Evolutionary conservation across 1,284 basidiomycete genomes (phyloP).

Genomic region (Marasmius fiardii): DNA sequence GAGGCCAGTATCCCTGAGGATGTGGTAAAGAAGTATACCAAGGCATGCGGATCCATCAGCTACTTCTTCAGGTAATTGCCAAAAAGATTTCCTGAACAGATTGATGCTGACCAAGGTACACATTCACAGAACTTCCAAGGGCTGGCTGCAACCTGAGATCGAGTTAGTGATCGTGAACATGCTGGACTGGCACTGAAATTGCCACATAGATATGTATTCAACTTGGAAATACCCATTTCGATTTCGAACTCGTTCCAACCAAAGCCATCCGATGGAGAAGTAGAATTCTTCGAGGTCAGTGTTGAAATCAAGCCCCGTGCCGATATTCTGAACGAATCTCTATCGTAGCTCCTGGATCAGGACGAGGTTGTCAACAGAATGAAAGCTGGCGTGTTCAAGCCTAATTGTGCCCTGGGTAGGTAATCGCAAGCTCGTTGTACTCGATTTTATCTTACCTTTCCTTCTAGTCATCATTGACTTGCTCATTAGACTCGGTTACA

Average conservation of each 20-base stretch:
- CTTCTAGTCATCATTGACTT: slow-evolving; percentile 77
- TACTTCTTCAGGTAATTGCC: slow-evolving; percentile 62
- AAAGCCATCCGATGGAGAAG: slow-evolving; percentile 86
- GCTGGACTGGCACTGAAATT: not conserved
- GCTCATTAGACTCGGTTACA: slow-evolving; percentile 71
- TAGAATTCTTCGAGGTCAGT: slow-evolving; percentile 82
- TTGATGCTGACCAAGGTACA: not conserved
- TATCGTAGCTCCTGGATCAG: slow-evolving; percentile 55
- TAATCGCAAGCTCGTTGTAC: slow-evolving; percentile 5
- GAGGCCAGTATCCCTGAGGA: slow-evolving; percentile 78
- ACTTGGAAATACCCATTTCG: slow-evolving; percentile 64
- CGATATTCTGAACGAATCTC: not conserved
- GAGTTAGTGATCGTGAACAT: slow-evolving; percentile 45
- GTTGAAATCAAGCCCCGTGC: not conserved
- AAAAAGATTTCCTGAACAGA: not conserved
- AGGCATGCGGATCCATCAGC: slow-evolving; percentile 58
- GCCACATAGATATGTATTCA: slow-evolving; percentile 71
- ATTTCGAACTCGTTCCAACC: slow-evolving; percentile 55
- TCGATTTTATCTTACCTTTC: slow-evolving; percentile 1
- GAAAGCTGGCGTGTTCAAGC: slow-evolving; percentile 73
- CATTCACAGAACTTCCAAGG: slow-evolving; percentile 51
- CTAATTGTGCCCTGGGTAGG: slow-evolving; percentile 78
- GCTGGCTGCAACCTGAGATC: slow-evolving; percentile 87
- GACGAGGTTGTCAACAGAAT: slow-evolving; percentile 53
- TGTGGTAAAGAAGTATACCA: slow-evolving; percentile 57